Evolutionary conservation across 345 rosid species (phyloP).

Genomic region (Jatropha curcas): DNA sequence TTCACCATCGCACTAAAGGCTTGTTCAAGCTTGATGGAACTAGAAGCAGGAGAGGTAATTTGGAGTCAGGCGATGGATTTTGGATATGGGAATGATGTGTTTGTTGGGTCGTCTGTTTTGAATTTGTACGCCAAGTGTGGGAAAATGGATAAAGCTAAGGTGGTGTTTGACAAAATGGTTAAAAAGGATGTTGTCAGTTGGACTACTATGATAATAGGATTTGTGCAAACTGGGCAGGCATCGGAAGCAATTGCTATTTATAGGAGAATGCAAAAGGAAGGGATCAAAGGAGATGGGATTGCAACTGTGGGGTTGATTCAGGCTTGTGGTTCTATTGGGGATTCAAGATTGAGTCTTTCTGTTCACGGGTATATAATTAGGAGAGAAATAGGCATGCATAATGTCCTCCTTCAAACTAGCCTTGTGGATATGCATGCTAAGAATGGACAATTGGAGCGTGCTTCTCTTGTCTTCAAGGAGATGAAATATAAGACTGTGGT

Average conservation of each 20-base stretch:
- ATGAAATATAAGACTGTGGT: conserved; percentile 46
- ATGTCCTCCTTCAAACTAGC: conserved; percentile 53
- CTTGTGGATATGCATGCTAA: conserved; percentile 76
- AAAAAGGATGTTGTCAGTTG: conserved; percentile 66
- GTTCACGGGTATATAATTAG: conserved; percentile 62
- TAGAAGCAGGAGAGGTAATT: conserved; percentile 48
- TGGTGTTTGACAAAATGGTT: conserved; percentile 51
- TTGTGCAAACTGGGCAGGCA: conserved; percentile 43
- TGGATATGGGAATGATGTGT: conserved; percentile 64
- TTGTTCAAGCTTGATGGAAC: conserved; percentile 47
- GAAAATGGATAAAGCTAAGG: conserved; percentile 49
- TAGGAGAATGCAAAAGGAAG: conserved; percentile 58
- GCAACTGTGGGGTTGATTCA: conserved; percentile 62
- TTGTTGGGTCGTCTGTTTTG: conserved; percentile 70
- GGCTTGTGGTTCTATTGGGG: conserved; percentile 60
- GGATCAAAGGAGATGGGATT: conserved; percentile 56
- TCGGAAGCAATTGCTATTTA: conserved; percentile 51
- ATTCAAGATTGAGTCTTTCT: conserved; percentile 46
- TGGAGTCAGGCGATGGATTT: conserved; percentile 54
- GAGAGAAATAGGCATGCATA: conserved; percentile 39
- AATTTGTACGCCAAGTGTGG: conserved; percentile 64
- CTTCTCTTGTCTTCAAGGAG: conserved; percentile 45
- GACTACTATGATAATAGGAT: conserved; percentile 74
- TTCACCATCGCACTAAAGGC: conserved; percentile 72
- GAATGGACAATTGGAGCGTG: conserved; percentile 53